These are phyloP conservation scores for Echria macrotheca DNA, from an alignment of 495 filamentous ascomycete species.

Conservation along the genomic window DNA sequence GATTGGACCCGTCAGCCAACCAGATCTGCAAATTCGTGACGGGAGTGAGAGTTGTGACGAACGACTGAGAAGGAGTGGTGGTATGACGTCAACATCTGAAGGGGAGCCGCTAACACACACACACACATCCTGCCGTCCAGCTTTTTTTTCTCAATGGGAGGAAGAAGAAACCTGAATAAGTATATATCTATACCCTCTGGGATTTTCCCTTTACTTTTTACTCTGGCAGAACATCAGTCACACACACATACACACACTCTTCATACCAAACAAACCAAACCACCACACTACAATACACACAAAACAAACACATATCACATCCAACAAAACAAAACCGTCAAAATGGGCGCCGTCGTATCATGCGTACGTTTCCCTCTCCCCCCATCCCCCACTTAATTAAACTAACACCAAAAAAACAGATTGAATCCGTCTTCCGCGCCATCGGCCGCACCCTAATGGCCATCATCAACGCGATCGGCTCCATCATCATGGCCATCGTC, in stretches of 20 bases:
- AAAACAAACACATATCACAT: constrained; percentile 16
- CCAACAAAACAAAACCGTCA: too few species aligned
- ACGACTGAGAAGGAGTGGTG: too few species aligned
- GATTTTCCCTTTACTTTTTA: too few species aligned
- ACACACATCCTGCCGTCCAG: too few species aligned
- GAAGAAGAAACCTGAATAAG: neutral
- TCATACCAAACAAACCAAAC: constrained; percentile 5
- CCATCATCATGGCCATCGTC: constrained; percentile 77
- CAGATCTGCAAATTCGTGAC: too few species aligned
- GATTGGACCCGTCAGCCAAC: too few species aligned
- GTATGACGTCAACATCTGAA: too few species aligned
- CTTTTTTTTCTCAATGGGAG: too few species aligned
- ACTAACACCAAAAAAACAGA: constrained; percentile 45
- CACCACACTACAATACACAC: constrained; percentile 16
- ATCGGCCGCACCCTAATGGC: constrained; percentile 82
- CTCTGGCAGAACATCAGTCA: constrained; percentile 4
- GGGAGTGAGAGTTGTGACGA: too few species aligned
- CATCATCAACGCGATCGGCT: constrained; percentile 66
- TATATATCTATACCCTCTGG: neutral
- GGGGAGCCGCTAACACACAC: too few species aligned
- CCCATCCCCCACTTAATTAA: neutral
- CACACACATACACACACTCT: constrained; percentile 3
- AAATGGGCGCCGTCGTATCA: constrained; percentile 93
- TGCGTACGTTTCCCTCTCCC: constrained; percentile 62
- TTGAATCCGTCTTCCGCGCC: constrained; percentile 69